Evolutionary conservation across 441 rosid genomes (phyloP).

Genomic region (Jatropha podagrica): DNA sequence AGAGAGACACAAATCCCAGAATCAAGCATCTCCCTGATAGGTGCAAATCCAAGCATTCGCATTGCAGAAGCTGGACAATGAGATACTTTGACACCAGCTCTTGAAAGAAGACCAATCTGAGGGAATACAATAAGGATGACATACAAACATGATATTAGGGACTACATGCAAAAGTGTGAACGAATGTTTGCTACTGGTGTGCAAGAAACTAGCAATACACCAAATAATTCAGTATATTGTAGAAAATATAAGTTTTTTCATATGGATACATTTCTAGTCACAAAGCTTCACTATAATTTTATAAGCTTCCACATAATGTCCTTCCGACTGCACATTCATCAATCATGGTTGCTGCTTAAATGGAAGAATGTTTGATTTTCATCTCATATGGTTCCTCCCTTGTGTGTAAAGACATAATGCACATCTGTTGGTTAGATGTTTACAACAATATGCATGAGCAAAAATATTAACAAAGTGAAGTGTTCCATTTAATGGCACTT

Average conservation of each 20-base stretch:
- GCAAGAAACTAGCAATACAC: not conserved
- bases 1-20: constrained; percentile 67
- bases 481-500: not conserved
- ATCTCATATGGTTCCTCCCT: not conserved
- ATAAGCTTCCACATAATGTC: not conserved
- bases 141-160: not conserved
- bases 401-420: not conserved
- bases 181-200: not conserved
- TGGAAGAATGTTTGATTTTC: not conserved
- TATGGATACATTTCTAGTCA: not conserved
- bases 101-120: constrained; percentile 64
- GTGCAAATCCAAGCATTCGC: constrained; percentile 84
- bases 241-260: not conserved
- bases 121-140: not conserved
- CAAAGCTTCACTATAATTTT: not conserved
- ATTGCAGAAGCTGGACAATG: constrained; percentile 79
- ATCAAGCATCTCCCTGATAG: constrained; percentile 56
- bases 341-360: not conserved
- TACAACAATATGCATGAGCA: not conserved
- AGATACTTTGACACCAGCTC: constrained; percentile 69
- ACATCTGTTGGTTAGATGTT: not conserved
- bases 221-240: not conserved
- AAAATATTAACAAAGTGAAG: not conserved
- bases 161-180: not conserved
- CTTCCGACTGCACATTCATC: not conserved